Evolutionary conservation across 208 protist genomes (phyloP).

Genomic region (Trichomonas vaginalis): DNA sequence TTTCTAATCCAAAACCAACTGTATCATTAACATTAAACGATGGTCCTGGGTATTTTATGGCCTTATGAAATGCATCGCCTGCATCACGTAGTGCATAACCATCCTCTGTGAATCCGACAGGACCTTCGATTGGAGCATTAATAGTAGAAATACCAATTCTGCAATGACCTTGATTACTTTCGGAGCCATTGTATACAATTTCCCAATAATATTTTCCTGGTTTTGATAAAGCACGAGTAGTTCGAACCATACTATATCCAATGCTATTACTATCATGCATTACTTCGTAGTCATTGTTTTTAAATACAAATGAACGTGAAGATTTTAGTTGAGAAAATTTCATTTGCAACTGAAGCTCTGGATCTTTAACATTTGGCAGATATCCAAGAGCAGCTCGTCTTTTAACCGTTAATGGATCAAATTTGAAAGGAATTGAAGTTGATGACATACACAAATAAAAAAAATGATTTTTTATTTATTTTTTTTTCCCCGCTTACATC

Average conservation of each 20-base stretch:
- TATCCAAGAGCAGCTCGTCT: not conserved
- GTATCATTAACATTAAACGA: not conserved
- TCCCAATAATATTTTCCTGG: not conserved
- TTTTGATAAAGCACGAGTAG: not conserved
- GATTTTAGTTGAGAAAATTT: not conserved
- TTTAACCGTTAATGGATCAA: not conserved
- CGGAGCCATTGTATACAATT: not conserved
- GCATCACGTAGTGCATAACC: not conserved
- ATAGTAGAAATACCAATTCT: not conserved
- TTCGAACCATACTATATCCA: not conserved
- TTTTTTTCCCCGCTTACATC: too few species aligned
- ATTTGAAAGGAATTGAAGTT: not conserved
- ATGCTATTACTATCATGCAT: not conserved
- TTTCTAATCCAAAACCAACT: not conserved
- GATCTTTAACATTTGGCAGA: not conserved
- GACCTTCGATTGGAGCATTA: not conserved
- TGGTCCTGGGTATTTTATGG: not conserved
- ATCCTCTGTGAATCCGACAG: not conserved
- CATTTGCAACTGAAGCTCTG: not conserved
- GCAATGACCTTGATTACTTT: not conserved
- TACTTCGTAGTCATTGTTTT: not conserved
- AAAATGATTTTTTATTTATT: not conserved
- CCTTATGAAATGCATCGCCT: not conserved
- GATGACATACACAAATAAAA: not conserved
- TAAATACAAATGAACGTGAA: not conserved